Base-by-base conservation (phyloP, 2,329 filamentous ascomycete species). In the Clonostachys solani region DNA sequence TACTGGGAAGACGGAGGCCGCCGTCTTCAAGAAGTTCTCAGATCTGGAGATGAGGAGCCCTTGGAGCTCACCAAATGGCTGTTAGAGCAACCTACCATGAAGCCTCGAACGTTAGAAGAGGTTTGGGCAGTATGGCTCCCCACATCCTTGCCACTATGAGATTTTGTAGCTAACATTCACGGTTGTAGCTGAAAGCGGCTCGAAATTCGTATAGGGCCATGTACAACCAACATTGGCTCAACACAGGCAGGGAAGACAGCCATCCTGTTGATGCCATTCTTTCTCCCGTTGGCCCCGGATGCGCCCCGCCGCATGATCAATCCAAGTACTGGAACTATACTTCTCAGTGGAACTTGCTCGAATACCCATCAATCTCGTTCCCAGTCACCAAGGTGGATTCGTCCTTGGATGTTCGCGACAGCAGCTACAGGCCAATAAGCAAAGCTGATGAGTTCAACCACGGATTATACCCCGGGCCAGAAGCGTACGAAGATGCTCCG, bases 221-320 rank as follows among this genome's bases (percentile, higher is more conserved):
- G 42, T 12, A n/a, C 18, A 35, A 47, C 45, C 12, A 33, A 12
- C n/a, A 42, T 40, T 8, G 45, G 45, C 12, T 17, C n/a, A 36
- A 15, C 16, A 38, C 36, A 7, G 36, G 36, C 36, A 17, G 13
- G 15, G 15, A 15, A 17, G 36, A 38, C 36, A 17, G 4, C 36
- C 36, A 38, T 38, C 45, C 45, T 12, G 38, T 47, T 33, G 45
- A 47, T 12, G 45, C 29, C 23, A 17, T 47, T 8, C 37, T 47
- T 33, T 47, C 37, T 41, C 45, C 45, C 12, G 23, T 46, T 17
- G 18, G 18, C 37, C 29, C 45, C 7, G 13, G 33, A 12, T 37
- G 37, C 15, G 38, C 29, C 9, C 37, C 36, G 18, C 45, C 45
- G 37, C 45, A 47, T 33, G 38, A 42, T 12, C 18, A 19, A 12